These are phyloP conservation scores for Fusarium graminum DNA, from an alignment of 2,329 filamentous ascomycete species.

Conservation along the genomic window DNA sequence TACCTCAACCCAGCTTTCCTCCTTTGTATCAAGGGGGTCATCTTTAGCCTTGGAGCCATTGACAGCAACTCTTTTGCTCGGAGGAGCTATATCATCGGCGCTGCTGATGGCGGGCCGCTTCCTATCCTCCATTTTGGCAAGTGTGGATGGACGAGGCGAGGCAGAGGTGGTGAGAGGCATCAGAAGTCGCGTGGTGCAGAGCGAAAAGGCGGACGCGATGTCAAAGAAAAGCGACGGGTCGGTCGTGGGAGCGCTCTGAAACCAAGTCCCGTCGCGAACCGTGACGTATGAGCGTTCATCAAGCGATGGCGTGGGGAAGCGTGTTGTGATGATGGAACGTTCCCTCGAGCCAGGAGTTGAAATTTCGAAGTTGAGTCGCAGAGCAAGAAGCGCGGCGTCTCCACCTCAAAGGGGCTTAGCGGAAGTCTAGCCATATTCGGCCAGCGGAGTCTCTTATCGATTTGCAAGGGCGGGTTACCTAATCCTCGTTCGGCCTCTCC, in stretches of 20 bases:
- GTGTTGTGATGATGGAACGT: slow-evolving; percentile 54
- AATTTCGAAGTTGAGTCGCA: slow-evolving; percentile 61
- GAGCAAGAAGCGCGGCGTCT: slow-evolving; percentile 52
- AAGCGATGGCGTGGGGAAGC: slow-evolving; percentile 52
- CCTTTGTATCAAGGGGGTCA: slow-evolving; percentile 67
- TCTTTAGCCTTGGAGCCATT: slow-evolving; percentile 78
- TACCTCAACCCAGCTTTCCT: slow-evolving; percentile 74
- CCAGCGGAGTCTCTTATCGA: slow-evolving; percentile 51
- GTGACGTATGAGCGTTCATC: slow-evolving; percentile 54
- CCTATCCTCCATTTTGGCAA: slow-evolving; percentile 99
- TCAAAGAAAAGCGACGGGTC: slow-evolving; percentile 48
- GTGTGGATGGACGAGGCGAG: slow-evolving; percentile 80
- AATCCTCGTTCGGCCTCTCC: slow-evolving; percentile 50
- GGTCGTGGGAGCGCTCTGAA: slow-evolving; percentile 50
- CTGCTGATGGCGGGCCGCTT: slow-evolving; percentile 90
- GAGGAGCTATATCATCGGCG: slow-evolving; percentile 85
- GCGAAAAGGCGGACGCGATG: slow-evolving; percentile 58
- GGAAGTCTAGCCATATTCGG: slow-evolving; percentile 51
- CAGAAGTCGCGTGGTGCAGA: slow-evolving; percentile 66
- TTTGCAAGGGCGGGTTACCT: slow-evolving; percentile 49
- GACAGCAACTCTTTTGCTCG: slow-evolving; percentile 90
- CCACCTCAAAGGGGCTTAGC: slow-evolving; percentile 49
- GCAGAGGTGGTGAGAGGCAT: slow-evolving; percentile 86
- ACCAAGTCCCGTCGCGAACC: slow-evolving; percentile 54
- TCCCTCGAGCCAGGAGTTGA: slow-evolving; percentile 57